These are phyloP conservation scores for Neotropicomus parvogracilis DNA, from an alignment of 1,284 basidiomycete genomes.

Conservation along the genomic window DNA sequence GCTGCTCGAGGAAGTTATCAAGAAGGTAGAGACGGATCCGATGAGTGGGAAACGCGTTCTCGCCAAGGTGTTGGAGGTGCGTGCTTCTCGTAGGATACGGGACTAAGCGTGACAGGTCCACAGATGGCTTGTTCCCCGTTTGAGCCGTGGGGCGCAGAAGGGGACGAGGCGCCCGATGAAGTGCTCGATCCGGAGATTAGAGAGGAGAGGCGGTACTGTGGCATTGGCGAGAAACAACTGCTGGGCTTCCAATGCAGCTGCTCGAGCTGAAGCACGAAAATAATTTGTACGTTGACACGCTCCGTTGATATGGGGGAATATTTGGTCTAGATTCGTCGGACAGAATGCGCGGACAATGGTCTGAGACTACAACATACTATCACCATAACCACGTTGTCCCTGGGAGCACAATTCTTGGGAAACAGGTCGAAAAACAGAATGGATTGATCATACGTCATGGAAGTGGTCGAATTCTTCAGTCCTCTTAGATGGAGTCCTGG, in stretches of 20 bases:
- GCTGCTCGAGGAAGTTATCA: conserved; percentile 88
- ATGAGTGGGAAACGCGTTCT: conserved; percentile 59
- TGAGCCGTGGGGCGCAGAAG: conserved; percentile 75
- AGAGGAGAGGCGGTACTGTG: conserved; percentile 77
- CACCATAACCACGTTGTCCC: conserved; percentile 39
- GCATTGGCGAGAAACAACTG: conserved; percentile 69
- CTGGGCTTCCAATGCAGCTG: conserved; percentile 93
- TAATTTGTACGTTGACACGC: background rate
- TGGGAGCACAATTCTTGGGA: conserved; percentile 63
- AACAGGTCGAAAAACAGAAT: background rate
- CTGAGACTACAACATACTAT: conserved; percentile 34
- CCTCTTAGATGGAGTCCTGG: conserved; percentile 75
- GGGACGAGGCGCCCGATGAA: conserved; percentile 37
- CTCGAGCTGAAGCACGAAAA: conserved; percentile 56
- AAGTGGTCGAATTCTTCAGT: conserved; percentile 63
- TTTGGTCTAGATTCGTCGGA: too few relatives aligned
- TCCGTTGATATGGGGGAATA: too few relatives aligned
- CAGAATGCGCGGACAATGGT: background rate
- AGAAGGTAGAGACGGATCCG: conserved; percentile 55
- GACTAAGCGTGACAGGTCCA: background rate
- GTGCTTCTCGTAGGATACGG: conserved; percentile 21
- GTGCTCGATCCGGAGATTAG: conserved; percentile 54
- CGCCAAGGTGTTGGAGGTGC: conserved; percentile 70
- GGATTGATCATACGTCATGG: conserved; percentile 47
- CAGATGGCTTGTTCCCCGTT: conserved; percentile 83